Conservation (phyloP, 169 alveolate species). For the Amoebophrya sp. region DNA sequence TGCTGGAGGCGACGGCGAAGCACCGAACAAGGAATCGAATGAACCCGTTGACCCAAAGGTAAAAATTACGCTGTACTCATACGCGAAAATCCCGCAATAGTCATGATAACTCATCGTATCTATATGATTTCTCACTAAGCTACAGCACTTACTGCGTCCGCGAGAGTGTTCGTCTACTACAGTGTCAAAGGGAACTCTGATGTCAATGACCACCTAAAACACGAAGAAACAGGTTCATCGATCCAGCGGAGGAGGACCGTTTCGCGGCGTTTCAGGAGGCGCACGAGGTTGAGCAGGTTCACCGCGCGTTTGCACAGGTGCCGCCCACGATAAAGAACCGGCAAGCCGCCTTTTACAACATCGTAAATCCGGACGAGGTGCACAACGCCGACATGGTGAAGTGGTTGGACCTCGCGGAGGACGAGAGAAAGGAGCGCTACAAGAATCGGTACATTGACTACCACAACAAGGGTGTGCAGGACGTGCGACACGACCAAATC, state of each 20-base stretch:
- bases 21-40: background rate
- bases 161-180: too few species aligned
- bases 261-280: background rate
- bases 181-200: too few species aligned
- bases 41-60: background rate
- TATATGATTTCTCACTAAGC: too few species aligned
- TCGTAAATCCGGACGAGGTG: background rate
- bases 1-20: background rate
- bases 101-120: too few species aligned
- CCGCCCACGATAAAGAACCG: conserved; percentile 1
- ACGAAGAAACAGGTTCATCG: background rate
- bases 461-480: background rate
- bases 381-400: background rate
- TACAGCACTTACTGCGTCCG: too few species aligned
- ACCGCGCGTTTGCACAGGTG: background rate
- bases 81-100: too few species aligned
- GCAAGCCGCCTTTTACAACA: background rate
- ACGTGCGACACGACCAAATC: background rate
- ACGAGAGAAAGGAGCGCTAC: background rate
- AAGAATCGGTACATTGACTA: background rate
- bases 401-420: background rate
- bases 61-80: too few species aligned
- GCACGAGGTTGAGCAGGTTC: background rate
- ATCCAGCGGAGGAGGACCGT: background rate
- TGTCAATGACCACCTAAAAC: too few species aligned